These are phyloP conservation scores for Sarocladiaceae sp. DNA, from an alignment of 2,329 filamentous ascomycete genomes.

Conservation along the genomic window DNA sequence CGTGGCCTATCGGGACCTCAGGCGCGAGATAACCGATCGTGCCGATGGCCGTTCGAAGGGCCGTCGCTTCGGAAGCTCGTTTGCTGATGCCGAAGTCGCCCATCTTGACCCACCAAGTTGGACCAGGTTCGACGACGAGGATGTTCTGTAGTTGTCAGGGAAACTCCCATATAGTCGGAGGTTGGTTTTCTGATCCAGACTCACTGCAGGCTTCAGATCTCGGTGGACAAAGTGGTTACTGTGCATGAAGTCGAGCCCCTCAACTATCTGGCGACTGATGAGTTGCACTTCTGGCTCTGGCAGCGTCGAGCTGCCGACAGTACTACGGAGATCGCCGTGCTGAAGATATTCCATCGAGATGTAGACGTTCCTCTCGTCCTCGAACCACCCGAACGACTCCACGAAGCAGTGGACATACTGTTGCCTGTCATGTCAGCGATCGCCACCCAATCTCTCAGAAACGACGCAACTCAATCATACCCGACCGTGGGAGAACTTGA, in stretches of 20 bases:
- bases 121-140: constrained; percentile 14
- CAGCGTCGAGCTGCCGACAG: constrained; percentile 6
- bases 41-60: not conserved
- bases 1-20: not conserved
- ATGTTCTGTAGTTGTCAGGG: constrained; percentile 12
- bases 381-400: constrained; percentile 13
- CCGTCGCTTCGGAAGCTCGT: not conserved
- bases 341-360: constrained; percentile 15
- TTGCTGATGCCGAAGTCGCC: constrained; percentile 12
- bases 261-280: constrained; percentile 12
- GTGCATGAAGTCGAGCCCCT: constrained; percentile 15
- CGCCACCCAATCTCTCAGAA: not conserved
- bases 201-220: constrained; percentile 14
- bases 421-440: no score
- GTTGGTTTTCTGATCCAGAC: not conserved
- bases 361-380: constrained; percentile 10
- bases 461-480: not conserved
- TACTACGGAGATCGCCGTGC: constrained; percentile 11
- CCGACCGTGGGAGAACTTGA: not conserved
- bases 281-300: constrained; percentile 10
- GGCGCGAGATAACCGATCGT: not conserved
- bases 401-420: constrained; percentile 15
- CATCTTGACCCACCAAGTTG: constrained; percentile 15
- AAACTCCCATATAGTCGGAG: not conserved
- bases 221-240: constrained; percentile 15